phyloP scores from a whole-genome alignment of 2,329 filamentous ascomycete genomes.

The Fusarium sp. region DNA sequence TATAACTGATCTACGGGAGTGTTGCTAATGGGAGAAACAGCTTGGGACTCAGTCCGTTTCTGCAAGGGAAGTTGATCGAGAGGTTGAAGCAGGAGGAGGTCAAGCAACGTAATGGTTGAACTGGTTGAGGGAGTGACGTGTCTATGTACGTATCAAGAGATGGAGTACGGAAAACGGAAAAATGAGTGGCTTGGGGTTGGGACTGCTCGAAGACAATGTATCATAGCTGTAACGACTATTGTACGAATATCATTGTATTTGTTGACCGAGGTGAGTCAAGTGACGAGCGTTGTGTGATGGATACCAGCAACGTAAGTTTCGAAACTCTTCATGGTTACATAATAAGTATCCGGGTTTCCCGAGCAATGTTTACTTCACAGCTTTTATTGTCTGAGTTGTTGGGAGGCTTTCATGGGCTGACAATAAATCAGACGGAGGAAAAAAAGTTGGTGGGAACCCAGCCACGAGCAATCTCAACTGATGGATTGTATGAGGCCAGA shows the following conservation, averaged over 20 bases:
- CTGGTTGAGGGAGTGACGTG: neutral
- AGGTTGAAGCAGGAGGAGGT: constrained; percentile 64
- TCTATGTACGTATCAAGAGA: neutral
- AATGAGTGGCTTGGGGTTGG: neutral
- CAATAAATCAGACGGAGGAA: neutral
- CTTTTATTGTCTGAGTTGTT: constrained; percentile 6
- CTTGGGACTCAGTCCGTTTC: constrained; percentile 54
- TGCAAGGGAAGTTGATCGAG: constrained; percentile 65
- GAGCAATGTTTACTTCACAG: neutral
- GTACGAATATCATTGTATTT: constrained; percentile 4
- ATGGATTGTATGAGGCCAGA: constrained; percentile 25
- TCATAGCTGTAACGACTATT: constrained; percentile 16
- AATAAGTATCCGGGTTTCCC: neutral
- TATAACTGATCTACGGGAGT: neutral
- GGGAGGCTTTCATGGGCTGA: neutral
- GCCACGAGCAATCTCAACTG: constrained; percentile 4
- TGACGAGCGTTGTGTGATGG: neutral
- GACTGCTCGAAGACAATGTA: constrained; percentile 1
- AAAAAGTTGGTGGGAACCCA: constrained; percentile 4
- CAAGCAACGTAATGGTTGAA: constrained; percentile 48
- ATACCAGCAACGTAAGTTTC: neutral
- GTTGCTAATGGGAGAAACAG: constrained; percentile 41
- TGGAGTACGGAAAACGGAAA: neutral
- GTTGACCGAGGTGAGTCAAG: neutral
- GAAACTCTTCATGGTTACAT: neutral